Evolutionary conservation across 2,329 filamentous ascomycete species (phyloP), one percentile per base, ranked within the genome.

Genomic region (Huntiella savannae): DNA sequence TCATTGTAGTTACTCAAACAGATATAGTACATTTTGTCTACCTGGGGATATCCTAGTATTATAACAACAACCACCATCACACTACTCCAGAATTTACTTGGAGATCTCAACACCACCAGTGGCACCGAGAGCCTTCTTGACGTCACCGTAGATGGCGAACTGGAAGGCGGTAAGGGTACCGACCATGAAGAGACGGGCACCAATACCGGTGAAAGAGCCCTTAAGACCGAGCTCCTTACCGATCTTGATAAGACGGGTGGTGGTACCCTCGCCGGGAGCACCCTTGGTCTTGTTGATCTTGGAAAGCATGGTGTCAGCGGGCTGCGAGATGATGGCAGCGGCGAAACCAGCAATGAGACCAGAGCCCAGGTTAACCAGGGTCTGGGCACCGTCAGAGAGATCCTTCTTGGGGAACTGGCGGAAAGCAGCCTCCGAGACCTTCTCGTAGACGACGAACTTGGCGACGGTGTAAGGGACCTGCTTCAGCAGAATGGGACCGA

Each of bases 251-350:
- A 92, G 68, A 64, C 84, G 79, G 63, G 69, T 73, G 61, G 74
- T 74, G 58, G 82, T 91, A 59, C 84, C 77, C 71, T 92, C 82
- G 71, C 84, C 84, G 54, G 84, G 83, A 51, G 77, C 70, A 67
- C 82, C 84, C 71, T 84, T 78, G 67, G 81, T 84, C 81, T 91
- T 91, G 81, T 92, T 92, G 73, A 92, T 91, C 77, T 88, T 91
- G 68, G 75, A 82, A 54, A 92, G 78, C 84, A 92, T 92, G 61
- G 84, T 92, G 64, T 92, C 84, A 62, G 84, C 84, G 56, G 84
- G 84, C 70, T 92, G 84, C 53, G 84, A 92, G 62, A 92, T 74
- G 57, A 88, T 62, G 60, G 84, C 84, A 57, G 84, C 84, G 58
- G 83, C 84, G 68, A 92, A 85, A 48, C 49, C 64, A 52, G 64